Percentiles rank a stretch among this genome's conserved stretches.
Conservation (phyloP, 192 early-diverging fungal species). For the Glomus cerebriforme region DNA sequence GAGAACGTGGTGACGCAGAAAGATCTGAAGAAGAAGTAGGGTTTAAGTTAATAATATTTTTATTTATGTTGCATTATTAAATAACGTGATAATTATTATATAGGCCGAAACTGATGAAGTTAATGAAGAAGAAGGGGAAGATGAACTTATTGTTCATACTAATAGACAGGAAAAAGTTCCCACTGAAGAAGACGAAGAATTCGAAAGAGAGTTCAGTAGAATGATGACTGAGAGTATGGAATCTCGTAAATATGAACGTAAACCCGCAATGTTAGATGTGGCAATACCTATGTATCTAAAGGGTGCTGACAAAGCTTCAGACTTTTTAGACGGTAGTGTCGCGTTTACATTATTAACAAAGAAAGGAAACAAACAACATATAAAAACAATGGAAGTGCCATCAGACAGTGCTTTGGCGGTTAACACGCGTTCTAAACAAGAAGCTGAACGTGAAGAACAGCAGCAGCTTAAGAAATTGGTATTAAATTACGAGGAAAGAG, state of each 20-base stretch:
- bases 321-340: conserved; percentile 54
- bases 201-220: conserved; percentile 87
- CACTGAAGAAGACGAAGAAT: conserved; percentile 79
- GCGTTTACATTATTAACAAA: conserved; percentile 82
- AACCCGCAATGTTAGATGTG: conserved; percentile 79
- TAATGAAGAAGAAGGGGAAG: conserved; percentile 55
- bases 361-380: conserved; percentile 82
- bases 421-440: conserved; percentile 80
- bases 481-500: conserved; percentile 85
- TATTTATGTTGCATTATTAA: background rate
- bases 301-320: conserved; percentile 35
- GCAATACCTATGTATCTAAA: conserved; percentile 77
- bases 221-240: conserved; percentile 93
- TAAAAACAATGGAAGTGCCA: conserved; percentile 77
- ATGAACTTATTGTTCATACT: conserved; percentile 63
- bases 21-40: conserved; percentile 35
- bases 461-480: conserved; percentile 90
- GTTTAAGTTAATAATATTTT: background rate
- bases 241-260: conserved; percentile 77
- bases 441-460: conserved; percentile 86
- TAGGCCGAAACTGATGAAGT: conserved; percentile 40
- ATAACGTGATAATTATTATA: background rate
- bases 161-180: conserved; percentile 59
- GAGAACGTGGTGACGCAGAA: conserved; percentile 48
- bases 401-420: conserved; percentile 80